phyloP scores from a whole-genome alignment of 306 rosid species.

The Quercus agrifolia region DNA sequence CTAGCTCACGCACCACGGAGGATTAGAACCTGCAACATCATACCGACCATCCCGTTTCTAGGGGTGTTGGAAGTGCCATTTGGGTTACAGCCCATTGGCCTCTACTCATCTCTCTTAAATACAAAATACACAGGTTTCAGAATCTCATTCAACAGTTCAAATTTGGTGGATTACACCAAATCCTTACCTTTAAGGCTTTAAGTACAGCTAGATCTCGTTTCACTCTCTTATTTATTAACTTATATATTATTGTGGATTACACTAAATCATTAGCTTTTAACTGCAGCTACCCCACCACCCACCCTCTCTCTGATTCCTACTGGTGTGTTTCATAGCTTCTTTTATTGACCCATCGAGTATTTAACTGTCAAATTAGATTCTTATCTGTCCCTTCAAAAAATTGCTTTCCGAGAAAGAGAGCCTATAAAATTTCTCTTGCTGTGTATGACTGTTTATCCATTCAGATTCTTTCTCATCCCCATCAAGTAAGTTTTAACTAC shows the following conservation, averaged over 20 bases:
- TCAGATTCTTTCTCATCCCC: neutral
- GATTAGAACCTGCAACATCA: no score
- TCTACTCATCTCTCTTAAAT: neutral
- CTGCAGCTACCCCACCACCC: constrained; percentile 3
- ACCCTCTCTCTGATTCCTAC: neutral
- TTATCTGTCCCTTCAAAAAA: neutral
- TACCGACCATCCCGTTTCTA: no score
- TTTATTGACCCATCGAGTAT: neutral
- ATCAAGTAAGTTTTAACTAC: neutral
- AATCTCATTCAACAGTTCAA: neutral
- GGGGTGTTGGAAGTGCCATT: no score
- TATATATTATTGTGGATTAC: neutral
- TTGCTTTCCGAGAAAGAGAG: neutral
- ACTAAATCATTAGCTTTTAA: neutral
- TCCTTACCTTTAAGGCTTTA: neutral
- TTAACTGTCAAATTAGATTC: neutral
- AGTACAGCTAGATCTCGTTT: constrained; percentile 14
- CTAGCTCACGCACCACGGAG: no score
- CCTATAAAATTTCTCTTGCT: neutral
- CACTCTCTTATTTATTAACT: constrained; percentile 18
- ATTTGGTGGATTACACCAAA: neutral
- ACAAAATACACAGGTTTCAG: neutral
- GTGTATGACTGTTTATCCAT: neutral
- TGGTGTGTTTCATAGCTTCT: neutral
- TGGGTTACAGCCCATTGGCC: no score